A percentile compares a stretch with the other conserved stretches of the same genome.
phyloP scores from a whole-genome alignment of 345 rosid species.

The Arabidopsis suecica region DNA sequence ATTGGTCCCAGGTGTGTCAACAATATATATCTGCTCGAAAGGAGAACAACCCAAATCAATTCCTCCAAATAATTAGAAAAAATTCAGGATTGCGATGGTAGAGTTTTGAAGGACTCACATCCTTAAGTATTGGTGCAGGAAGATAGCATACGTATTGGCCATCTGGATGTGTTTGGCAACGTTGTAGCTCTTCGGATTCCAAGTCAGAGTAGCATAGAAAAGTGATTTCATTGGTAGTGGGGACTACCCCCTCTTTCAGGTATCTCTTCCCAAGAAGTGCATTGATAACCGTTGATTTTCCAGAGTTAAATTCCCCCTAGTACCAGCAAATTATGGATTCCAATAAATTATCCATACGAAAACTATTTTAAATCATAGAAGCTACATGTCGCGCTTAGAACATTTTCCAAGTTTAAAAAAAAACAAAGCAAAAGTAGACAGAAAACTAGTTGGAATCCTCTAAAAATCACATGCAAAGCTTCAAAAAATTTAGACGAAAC shows the following conservation, averaged over 20 bases:
- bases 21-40: too few relatives aligned
- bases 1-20: too few relatives aligned
- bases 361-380: background rate
- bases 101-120: background rate
- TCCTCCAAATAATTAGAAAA: too few relatives aligned
- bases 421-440: background rate
- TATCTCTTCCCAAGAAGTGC: slow-evolving; percentile 93
- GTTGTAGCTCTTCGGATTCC: background rate
- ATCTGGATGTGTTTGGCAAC: too few relatives aligned
- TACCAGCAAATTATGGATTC: slow-evolving; percentile 31
- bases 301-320: slow-evolving; percentile 97
- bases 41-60: too few relatives aligned
- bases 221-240: slow-evolving; percentile 95
- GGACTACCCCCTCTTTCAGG: slow-evolving; percentile 90
- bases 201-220: slow-evolving; percentile 69
- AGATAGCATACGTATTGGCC: too few relatives aligned
- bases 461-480: background rate
- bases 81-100: slow-evolving; percentile 23
- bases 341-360: slow-evolving; percentile 9
- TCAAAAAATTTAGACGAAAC: background rate
- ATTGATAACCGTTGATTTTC: slow-evolving; percentile 92
- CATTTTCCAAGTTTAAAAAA: slow-evolving; percentile 1
- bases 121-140: too few relatives aligned
- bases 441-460: slow-evolving; percentile 4
- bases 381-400: background rate